Conservation (phyloP, 129 eudicot genomes). For the Saussurea involucrata region DNA sequence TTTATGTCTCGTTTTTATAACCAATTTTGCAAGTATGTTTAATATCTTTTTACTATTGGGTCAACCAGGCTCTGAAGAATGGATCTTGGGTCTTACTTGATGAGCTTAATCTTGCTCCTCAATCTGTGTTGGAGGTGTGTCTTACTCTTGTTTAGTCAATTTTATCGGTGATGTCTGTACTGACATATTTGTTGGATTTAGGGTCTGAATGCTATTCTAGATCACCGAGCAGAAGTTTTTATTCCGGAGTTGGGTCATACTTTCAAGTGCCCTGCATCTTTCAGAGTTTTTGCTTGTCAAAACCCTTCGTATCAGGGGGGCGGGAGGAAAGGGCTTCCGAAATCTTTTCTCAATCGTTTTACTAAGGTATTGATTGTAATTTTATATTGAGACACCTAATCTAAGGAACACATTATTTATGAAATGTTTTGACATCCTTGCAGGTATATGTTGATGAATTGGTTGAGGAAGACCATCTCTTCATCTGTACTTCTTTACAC, state of each 20-base stretch:
- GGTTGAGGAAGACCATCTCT: conserved; percentile 57
- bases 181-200: conserved; percentile 22
- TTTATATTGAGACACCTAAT: neutral
- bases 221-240: conserved; percentile 96
- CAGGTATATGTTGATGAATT: conserved; percentile 97
- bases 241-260: conserved; percentile 88
- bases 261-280: conserved; percentile 87
- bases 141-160: neutral
- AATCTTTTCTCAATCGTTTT: conserved; percentile 96
- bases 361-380: conserved; percentile 55
- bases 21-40: conserved; percentile 15
- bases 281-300: conserved; percentile 95
- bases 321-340: conserved; percentile 98
- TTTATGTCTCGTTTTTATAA: neutral
- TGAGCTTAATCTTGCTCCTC: conserved; percentile 98
- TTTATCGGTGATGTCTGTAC: neutral
- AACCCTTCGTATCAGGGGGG: conserved; percentile 94
- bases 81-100: conserved; percentile 98
- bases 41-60: neutral
- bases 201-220: conserved; percentile 94
- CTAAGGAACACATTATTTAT: neutral
- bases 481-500: conserved; percentile 65
- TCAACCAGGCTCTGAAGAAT: conserved; percentile 70
- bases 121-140: conserved; percentile 89
- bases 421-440: neutral